Conservation (phyloP, 2,329 filamentous ascomycete genomes). For the Pyrenophora seminiperda region DNA sequence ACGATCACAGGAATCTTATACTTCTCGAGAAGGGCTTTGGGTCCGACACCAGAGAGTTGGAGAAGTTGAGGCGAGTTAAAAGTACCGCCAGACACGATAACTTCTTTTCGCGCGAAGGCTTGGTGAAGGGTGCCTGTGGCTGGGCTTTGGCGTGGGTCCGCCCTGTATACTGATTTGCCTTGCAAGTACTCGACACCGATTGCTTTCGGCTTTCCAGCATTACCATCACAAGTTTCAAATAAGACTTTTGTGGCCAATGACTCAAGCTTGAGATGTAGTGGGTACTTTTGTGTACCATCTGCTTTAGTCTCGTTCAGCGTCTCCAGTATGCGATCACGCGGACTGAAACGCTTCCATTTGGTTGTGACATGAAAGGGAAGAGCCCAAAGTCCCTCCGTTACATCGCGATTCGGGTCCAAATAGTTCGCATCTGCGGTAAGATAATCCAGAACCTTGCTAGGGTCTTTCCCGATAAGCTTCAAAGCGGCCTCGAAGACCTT, state of each 20-base stretch:
- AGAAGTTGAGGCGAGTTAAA: constrained; percentile 68
- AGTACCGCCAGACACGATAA: constrained; percentile 50
- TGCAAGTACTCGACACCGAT: constrained; percentile 52
- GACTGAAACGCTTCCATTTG: constrained; percentile 25
- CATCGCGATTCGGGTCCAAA: constrained; percentile 27
- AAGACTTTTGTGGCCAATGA: constrained; percentile 49
- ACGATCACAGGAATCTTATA: constrained; percentile 59
- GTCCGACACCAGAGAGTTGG: constrained; percentile 66
- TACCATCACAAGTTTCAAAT: constrained; percentile 37
- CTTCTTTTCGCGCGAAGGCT: constrained; percentile 28
- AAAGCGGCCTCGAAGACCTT: constrained; percentile 19
- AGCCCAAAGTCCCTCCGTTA: constrained; percentile 46
- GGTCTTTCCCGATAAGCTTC: constrained; percentile 22
- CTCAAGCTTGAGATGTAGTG: constrained; percentile 38
- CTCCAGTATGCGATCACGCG: constrained; percentile 22
- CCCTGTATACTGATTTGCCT: constrained; percentile 50
- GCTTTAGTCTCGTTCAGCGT: constrained; percentile 9
- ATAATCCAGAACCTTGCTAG: constrained; percentile 21
- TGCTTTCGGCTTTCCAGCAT: constrained; percentile 38
- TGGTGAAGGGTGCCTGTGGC: constrained; percentile 8
- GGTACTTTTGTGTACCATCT: constrained; percentile 19
- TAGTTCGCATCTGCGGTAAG: constrained; percentile 22
- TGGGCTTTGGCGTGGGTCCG: constrained; percentile 47
- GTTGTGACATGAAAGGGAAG: constrained; percentile 32
- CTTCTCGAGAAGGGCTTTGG: constrained; percentile 55